phyloP scores from a whole-genome alignment of 2,329 filamentous ascomycete species.

The Zarea fungicola region DNA sequence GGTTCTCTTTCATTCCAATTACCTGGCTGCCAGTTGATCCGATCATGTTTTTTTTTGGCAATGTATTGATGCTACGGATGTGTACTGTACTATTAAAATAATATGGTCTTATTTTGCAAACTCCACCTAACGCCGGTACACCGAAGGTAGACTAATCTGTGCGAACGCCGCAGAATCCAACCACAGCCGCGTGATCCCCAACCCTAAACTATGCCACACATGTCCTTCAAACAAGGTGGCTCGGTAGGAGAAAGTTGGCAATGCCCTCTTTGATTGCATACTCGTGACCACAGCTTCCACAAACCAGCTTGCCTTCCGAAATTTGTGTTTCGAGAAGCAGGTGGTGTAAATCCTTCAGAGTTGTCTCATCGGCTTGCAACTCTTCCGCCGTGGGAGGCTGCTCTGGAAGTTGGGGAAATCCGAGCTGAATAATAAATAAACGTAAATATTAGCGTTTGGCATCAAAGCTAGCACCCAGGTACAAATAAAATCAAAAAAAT shows the following conservation, averaged over 20 bases:
- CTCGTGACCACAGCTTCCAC: constrained; percentile 86
- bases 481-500: neutral
- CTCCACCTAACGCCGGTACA: constrained; percentile 3
- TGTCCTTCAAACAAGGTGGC: constrained; percentile 67
- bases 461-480: too few species aligned
- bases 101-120: neutral
- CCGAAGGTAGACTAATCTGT: neutral
- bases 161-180: too few species aligned
- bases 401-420: constrained; percentile 68
- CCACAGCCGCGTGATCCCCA: too few species aligned
- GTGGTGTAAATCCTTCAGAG: constrained; percentile 71
- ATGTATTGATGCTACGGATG: too few species aligned
- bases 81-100: too few species aligned
- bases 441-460: neutral
- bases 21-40: neutral
- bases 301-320: constrained; percentile 81
- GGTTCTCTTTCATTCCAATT: neutral
- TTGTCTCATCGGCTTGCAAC: constrained; percentile 60
- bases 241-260: constrained; percentile 90
- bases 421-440: constrained; percentile 51
- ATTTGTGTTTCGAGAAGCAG: constrained; percentile 87
- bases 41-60: neutral
- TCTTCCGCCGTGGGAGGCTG: constrained; percentile 58
- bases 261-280: constrained; percentile 95
- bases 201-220: neutral